Evolutionary conservation across 495 filamentous ascomycete species (phyloP).

Genomic region (Xylaria telfairii): DNA sequence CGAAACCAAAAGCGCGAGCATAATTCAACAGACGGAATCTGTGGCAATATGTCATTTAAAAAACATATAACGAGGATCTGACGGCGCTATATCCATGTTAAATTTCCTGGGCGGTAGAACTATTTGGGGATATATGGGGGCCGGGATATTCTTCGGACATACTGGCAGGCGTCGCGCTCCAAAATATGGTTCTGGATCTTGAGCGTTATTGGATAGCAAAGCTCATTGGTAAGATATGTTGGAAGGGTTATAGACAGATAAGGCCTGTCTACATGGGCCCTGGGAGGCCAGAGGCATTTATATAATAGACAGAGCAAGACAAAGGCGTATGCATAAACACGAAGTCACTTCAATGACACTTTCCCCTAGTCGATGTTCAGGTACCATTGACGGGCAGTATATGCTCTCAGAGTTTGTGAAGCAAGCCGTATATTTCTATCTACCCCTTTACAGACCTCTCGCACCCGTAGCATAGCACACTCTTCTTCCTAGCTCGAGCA

Average conservation of each 20-base stretch:
- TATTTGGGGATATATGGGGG: not conserved
- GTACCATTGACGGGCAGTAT: not conserved
- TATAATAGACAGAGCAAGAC: conserved; percentile 13
- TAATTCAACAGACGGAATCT: not conserved
- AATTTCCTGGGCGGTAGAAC: not conserved
- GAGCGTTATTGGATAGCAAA: conserved; percentile 4
- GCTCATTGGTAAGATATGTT: not conserved
- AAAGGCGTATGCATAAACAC: not conserved
- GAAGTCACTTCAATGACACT: not conserved
- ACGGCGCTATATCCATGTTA: not conserved
- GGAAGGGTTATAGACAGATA: not conserved
- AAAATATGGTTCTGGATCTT: conserved; percentile 9
- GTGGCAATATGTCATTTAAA: not conserved
- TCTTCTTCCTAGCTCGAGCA: not conserved
- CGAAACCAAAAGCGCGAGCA: not conserved
- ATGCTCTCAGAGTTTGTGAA: not conserved
- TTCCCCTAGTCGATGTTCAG: not conserved
- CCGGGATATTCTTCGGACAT: not conserved
- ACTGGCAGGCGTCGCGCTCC: conserved; percentile 9
- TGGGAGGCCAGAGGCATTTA: not conserved
- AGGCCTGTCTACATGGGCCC: not conserved
- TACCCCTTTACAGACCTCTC: conserved; percentile 53
- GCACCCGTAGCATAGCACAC: conserved; percentile 59
- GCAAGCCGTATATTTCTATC: not conserved
- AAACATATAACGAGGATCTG: not conserved